phyloP scores from a whole-genome alignment of 1,284 basidiomycete species.

The Exobasidium cylindrosporum region DNA sequence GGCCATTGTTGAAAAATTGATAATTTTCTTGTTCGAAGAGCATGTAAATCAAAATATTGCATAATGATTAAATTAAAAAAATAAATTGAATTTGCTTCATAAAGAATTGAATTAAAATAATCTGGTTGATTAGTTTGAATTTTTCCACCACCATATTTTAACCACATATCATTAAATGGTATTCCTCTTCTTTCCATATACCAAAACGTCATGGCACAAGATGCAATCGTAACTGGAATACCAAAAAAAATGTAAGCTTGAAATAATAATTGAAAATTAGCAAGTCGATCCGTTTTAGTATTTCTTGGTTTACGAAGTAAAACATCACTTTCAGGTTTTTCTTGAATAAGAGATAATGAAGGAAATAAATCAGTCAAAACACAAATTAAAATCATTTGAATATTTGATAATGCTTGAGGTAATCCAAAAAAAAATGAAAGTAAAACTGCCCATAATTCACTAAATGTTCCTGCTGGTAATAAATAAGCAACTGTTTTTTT shows the following conservation, averaged over 20 bases:
- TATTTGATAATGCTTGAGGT: constrained; percentile 61
- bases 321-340: constrained; percentile 63
- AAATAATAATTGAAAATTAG: constrained; percentile 61
- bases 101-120: constrained; percentile 56
- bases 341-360: constrained; percentile 63
- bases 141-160: constrained; percentile 60
- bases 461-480: constrained; percentile 60
- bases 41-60: constrained; percentile 62
- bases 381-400: constrained; percentile 62
- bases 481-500: constrained; percentile 58
- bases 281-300: constrained; percentile 60
- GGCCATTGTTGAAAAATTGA: constrained; percentile 56
- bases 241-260: constrained; percentile 70
- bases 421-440: constrained; percentile 61
- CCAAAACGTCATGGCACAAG: constrained; percentile 59
- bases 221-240: constrained; percentile 62
- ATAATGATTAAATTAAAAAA: constrained; percentile 68
- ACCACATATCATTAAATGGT: constrained; percentile 59
- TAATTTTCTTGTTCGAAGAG: constrained; percentile 61
- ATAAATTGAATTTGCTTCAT: constrained; percentile 52
- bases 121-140: constrained; percentile 47
- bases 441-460: constrained; percentile 69
- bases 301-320: constrained; percentile 67
- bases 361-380: constrained; percentile 60
- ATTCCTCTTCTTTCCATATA: constrained; percentile 62